Percentiles rank a stretch among this genome's conserved stretches.
phyloP scores from a whole-genome alignment of 2,329 filamentous ascomycete species.

The Leptographium wingfieldii region DNA sequence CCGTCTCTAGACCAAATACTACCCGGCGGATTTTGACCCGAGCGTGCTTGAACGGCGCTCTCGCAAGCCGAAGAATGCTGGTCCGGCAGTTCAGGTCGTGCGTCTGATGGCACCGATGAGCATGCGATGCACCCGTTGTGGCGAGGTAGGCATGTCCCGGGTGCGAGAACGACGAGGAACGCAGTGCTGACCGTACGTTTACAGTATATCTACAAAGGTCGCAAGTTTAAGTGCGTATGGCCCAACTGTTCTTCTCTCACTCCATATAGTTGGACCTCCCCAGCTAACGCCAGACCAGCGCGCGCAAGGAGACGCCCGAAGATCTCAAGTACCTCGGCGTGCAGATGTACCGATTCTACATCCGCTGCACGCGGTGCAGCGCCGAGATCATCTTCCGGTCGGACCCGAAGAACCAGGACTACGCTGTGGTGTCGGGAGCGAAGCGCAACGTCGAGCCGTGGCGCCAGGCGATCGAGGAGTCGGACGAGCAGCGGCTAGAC shows the following conservation, averaged over 20 bases:
- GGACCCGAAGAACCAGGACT: slow-evolving; percentile 86
- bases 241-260: background rate
- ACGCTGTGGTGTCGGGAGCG: slow-evolving; percentile 62
- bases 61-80: slow-evolving; percentile 48
- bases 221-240: slow-evolving; percentile 63
- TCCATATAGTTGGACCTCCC: background rate
- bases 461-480: slow-evolving; percentile 59
- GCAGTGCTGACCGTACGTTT: background rate
- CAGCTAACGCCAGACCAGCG: slow-evolving; percentile 19
- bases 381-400: slow-evolving; percentile 88
- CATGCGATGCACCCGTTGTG: slow-evolving; percentile 49
- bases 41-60: slow-evolving; percentile 59
- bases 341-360: slow-evolving; percentile 81
- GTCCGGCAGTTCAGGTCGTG: slow-evolving; percentile 73
- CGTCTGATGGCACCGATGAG: slow-evolving; percentile 82
- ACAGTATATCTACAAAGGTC: slow-evolving; percentile 34
- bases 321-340: slow-evolving; percentile 75
- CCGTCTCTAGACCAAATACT: slow-evolving; percentile 16
- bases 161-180: background rate
- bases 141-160: slow-evolving; percentile 10
- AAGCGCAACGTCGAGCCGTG: slow-evolving; percentile 91
- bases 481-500: slow-evolving; percentile 76
- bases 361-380: slow-evolving; percentile 74
- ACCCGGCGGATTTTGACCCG: slow-evolving; percentile 78
- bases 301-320: slow-evolving; percentile 81